Base-by-base conservation (phyloP, 257 asterid genomes). In the Plectranthus barbatus region DNA sequence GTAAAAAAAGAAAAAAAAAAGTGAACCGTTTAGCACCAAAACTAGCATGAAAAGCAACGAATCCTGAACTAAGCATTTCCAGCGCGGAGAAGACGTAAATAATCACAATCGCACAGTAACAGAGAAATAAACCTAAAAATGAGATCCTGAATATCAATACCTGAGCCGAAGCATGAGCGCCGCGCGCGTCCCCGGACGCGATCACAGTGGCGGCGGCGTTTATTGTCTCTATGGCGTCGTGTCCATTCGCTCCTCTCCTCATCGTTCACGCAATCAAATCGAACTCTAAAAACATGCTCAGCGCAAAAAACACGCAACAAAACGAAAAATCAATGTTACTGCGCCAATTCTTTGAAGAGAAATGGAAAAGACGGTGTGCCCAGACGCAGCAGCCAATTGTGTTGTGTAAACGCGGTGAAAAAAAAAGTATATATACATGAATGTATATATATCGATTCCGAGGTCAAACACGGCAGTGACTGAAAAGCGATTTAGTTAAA, bases 131-230 rank as follows among this genome's bases (percentile, higher is more conserved):
- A 67, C 17, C 48, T 4, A 41, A 60, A 34, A 68, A 21, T 0
- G 15, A 18, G 64, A 60, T 39, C 53, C 2, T 24, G 9, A 56
- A 26, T 23, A 14, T 37, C 21, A 7, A 39, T 72, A 85, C 97
- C 94, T 83, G 94, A 73, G 67, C 64, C 19, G 84, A 78, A 71
- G 73, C 76, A 17, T 74, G 88, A 62, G 81, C 81, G 49, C 57
- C 73, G 57, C 92, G 96, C 72, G 72, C 68, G 75, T 84, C 88
- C 10, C 73, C 81, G 19, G 86, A 81, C 26, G 95, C 94, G 84
- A 91, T 89, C 73, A 87, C 95, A 29, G 86, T 68, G 41, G 98
- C 98, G 73, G 98, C 98, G 57, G 98, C 98, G 90, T 70, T 83
- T 51, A 91, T 83, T 23, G 96, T 84, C 54, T 88, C 96, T 75